Percentiles rank a stretch among this genome's conserved stretches.
Evolutionary conservation across 129 eudicot genomes (phyloP).

Genomic region (Flaveria trinervia): DNA sequence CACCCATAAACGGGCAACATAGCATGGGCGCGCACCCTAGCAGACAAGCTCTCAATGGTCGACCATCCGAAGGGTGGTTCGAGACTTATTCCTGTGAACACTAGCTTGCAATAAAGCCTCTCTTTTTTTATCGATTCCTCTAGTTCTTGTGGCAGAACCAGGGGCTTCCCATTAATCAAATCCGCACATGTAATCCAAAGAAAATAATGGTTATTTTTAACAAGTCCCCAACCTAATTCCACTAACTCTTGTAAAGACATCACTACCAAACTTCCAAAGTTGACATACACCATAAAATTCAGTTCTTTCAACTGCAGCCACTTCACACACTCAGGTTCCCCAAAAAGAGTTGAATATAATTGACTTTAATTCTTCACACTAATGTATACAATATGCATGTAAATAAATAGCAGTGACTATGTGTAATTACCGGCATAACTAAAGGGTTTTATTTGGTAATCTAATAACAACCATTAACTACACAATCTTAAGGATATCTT

Average conservation of each 20-base stretch:
- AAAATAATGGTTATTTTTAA: constrained; percentile 25
- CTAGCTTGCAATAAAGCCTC: constrained; percentile 33
- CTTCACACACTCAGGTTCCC: background rate
- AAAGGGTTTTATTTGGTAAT: too few relatives aligned
- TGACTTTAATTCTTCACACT: too few relatives aligned
- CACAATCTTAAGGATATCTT: too few relatives aligned
- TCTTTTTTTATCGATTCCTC: background rate
- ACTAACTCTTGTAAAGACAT: too few relatives aligned
- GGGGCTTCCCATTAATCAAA: background rate
- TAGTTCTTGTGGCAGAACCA: constrained; percentile 20
- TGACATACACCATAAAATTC: too few relatives aligned
- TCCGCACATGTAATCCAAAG: constrained; percentile 27
- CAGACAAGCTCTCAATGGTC: constrained; percentile 19
- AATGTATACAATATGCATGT: too few relatives aligned
- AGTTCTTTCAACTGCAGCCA: background rate
- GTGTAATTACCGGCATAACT: too few relatives aligned
- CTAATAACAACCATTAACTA: too few relatives aligned
- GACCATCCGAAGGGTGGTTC: constrained; percentile 24
- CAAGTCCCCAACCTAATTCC: constrained; percentile 29
- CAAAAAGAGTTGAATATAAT: too few relatives aligned
- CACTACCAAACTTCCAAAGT: too few relatives aligned
- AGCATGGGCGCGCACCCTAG: constrained; percentile 23
- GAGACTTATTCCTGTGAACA: constrained; percentile 29
- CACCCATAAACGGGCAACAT: constrained; percentile 15
- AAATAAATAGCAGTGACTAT: too few relatives aligned